Evolutionary conservation across 75 land plant genomes (phyloP).

Genomic region (Larix kaempferi): DNA sequence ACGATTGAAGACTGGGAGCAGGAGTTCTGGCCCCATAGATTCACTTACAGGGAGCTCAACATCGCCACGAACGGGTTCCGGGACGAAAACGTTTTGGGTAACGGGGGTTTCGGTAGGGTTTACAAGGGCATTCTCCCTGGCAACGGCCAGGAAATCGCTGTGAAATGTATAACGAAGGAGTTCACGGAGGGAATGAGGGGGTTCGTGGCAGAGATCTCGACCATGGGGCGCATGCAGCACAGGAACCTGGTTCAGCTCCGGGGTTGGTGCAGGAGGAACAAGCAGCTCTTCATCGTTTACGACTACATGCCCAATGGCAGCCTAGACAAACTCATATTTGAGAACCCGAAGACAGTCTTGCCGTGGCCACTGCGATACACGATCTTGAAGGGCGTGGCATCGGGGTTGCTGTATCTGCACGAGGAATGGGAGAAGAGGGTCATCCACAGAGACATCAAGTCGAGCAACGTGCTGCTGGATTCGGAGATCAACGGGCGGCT

Average conservation of each 20-base stretch:
- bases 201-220: constrained; percentile 57
- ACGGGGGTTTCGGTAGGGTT: constrained; percentile 51
- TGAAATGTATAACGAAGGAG: constrained; percentile 41
- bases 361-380: constrained; percentile 36
- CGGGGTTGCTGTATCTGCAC: constrained; percentile 23
- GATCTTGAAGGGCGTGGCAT: constrained; percentile 44
- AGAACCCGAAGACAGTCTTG: constrained; percentile 10
- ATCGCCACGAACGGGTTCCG: constrained; percentile 42
- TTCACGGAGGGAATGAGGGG: constrained; percentile 61
- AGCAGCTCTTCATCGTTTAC: constrained; percentile 38
- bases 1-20: constrained; percentile 29
- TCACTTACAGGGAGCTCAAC: constrained; percentile 39
- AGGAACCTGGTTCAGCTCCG: constrained; percentile 57
- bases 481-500: constrained; percentile 15
- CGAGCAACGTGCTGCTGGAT: constrained; percentile 22
- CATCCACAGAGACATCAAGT: constrained; percentile 39
- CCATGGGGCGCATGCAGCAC: constrained; percentile 53
- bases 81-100: constrained; percentile 32
- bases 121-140: constrained; percentile 31
- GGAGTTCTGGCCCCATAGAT: constrained; percentile 32
- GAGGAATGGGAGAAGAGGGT: constrained; percentile 16
- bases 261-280: constrained; percentile 50
- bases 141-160: constrained; percentile 25
- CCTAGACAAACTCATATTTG: constrained; percentile 36
- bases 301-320: constrained; percentile 56